Conservation (phyloP, 805 yeast genomes). For the Zygotorulaspora danielsina region DNA sequence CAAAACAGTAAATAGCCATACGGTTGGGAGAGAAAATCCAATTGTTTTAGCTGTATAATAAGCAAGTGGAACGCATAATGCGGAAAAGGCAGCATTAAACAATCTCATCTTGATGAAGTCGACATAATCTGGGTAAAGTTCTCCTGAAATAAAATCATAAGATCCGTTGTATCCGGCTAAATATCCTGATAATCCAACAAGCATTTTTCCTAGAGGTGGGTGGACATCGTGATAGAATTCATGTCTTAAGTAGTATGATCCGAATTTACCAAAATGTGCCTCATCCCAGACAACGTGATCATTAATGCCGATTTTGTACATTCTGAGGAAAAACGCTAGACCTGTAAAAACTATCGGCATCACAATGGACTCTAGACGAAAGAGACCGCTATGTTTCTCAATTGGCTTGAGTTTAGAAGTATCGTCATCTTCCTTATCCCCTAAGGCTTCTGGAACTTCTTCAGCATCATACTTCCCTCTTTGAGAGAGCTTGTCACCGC, state of each 20-base stretch:
- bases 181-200: constrained; percentile 73
- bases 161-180: constrained; percentile 78
- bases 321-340: constrained; percentile 51
- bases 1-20: constrained; percentile 58
- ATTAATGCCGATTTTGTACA: constrained; percentile 53
- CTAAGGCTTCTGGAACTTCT: constrained; percentile 7
- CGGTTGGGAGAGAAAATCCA: constrained; percentile 47
- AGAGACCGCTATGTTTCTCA: constrained; percentile 10
- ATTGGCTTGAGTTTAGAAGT: constrained; percentile 15
- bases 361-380: constrained; percentile 32
- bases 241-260: constrained; percentile 71
- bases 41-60: constrained; percentile 63
- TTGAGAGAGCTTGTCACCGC: constrained; percentile 13
- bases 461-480: constrained; percentile 10
- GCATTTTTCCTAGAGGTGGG: constrained; percentile 81
- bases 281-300: constrained; percentile 80
- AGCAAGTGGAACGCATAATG: constrained; percentile 64
- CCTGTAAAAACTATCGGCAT: constrained; percentile 45
- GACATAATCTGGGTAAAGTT: constrained; percentile 54
- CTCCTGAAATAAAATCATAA: constrained; percentile 70
- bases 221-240: constrained; percentile 85
- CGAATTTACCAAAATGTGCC: constrained; percentile 86
- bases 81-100: constrained; percentile 66
- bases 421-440: constrained; percentile 19
- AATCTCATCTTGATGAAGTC: constrained; percentile 64